A percentile compares a stretch with the other conserved stretches of the same genome.
Evolutionary conservation across 768 basidiomycete genomes (phyloP).

Genomic region (Calvatia gigantea): DNA sequence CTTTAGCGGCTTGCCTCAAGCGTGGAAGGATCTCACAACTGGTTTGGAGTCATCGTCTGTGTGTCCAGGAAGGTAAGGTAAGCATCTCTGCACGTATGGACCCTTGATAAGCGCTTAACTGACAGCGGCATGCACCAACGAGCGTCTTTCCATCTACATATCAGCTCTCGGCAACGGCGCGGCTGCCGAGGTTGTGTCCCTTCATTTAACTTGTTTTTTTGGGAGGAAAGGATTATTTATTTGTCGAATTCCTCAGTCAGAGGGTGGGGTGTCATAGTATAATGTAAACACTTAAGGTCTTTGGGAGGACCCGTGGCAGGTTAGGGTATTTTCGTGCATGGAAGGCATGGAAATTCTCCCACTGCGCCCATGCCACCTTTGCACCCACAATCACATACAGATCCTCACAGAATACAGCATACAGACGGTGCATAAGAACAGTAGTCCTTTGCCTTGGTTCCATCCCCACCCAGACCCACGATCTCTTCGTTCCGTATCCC

Average conservation of each 20-base stretch:
- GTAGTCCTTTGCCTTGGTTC: background rate
- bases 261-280: background rate
- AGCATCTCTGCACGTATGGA: too few relatives aligned
- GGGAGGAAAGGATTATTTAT: background rate
- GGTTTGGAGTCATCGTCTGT: too few relatives aligned
- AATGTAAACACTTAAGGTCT: background rate
- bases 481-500: background rate
- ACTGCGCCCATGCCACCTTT: background rate
- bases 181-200: background rate
- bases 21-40: too few relatives aligned
- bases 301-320: background rate
- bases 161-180: background rate
- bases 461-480: background rate
- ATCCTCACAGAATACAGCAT: background rate
- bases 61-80: too few relatives aligned
- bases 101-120: too few relatives aligned
- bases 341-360: background rate
- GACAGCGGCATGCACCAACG: background rate
- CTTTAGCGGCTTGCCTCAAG: too few relatives aligned
- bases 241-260: background rate
- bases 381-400: conserved; percentile 12
- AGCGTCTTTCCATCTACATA: background rate
- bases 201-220: background rate
- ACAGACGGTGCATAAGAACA: background rate
- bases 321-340: background rate